These are phyloP conservation scores for Dactylonectria macrodidyma DNA, from an alignment of 2,329 filamentous ascomycete genomes.

Conservation along the genomic window DNA sequence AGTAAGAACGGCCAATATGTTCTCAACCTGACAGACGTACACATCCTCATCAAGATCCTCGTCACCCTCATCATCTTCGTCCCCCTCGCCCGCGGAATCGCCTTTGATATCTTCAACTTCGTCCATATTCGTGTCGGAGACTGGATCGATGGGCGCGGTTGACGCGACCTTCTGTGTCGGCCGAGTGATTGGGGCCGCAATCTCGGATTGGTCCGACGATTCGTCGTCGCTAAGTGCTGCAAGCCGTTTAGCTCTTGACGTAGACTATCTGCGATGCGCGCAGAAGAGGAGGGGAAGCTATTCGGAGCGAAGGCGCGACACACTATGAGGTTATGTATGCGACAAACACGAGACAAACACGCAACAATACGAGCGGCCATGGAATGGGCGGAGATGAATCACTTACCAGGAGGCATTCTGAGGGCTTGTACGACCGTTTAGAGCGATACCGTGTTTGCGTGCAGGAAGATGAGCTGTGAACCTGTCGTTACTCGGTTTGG, in stretches of 20 bases:
- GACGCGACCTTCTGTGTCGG: conserved; percentile 38
- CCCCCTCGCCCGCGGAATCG: conserved; percentile 48
- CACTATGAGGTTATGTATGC: conserved; percentile 20
- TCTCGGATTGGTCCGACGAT: conserved; percentile 53
- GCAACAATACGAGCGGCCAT: not conserved
- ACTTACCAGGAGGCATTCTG: conserved; percentile 49
- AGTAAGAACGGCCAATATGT: conserved; percentile 31
- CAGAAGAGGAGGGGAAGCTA: not conserved
- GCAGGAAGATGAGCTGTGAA: not conserved
- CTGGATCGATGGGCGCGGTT: conserved; percentile 40
- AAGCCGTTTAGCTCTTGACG: conserved; percentile 36
- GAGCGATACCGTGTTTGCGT: not conserved
- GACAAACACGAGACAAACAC: conserved; percentile 20
- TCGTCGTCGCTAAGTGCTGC: conserved; percentile 57
- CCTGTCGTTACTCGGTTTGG: conserved; percentile 10
- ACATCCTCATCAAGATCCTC: conserved; percentile 59
- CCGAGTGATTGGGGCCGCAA: conserved; percentile 39
- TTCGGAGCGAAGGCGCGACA: conserved; percentile 24
- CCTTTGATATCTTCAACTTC: conserved; percentile 49
- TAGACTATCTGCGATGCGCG: conserved; percentile 17
- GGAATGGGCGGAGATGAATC: not conserved
- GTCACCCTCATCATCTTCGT: conserved; percentile 55
- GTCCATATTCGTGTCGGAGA: conserved; percentile 38
- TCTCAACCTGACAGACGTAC: conserved; percentile 51
- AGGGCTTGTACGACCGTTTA: not conserved